A percentile compares a stretch with the other conserved stretches of the same genome.
phyloP scores from a whole-genome alignment of 768 basidiomycete genomes.

The Amanita thiersii region DNA sequence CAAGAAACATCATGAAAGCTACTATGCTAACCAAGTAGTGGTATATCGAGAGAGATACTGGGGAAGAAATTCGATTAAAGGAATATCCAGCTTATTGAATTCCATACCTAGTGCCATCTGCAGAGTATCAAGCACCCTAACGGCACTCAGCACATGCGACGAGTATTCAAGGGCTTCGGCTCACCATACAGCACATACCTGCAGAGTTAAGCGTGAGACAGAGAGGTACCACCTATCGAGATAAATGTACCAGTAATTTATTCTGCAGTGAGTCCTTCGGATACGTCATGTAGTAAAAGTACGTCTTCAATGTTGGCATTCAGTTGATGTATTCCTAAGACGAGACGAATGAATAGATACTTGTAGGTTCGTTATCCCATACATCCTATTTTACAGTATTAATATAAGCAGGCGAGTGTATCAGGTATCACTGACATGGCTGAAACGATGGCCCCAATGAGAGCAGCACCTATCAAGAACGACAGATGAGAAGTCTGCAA shows the following conservation, averaged over 20 bases:
- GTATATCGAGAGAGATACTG: slow-evolving; percentile 27
- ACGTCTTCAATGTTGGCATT: slow-evolving; percentile 17
- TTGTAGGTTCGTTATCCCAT: slow-evolving; percentile 28
- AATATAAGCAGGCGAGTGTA: neutral
- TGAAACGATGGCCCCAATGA: slow-evolving; percentile 24
- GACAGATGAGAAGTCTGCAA: too few relatives aligned
- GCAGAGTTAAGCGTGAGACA: neutral
- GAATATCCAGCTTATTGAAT: neutral
- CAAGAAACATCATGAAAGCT: neutral
- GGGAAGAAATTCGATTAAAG: neutral
- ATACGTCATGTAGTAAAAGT: slow-evolving; percentile 25
- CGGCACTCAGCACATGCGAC: neutral
- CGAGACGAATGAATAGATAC: slow-evolving; percentile 10
- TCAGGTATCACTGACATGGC: slow-evolving; percentile 18
- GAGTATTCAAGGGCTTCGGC: neutral
- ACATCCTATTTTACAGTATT: slow-evolving; percentile 17
- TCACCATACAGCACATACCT: neutral
- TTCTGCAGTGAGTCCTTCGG: slow-evolving; percentile 19
- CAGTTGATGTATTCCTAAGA: neutral
- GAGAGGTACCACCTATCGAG: neutral
- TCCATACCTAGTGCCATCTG: slow-evolving; percentile 22
- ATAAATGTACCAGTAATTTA: slow-evolving; percentile 18
- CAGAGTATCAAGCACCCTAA: slow-evolving; percentile 22
- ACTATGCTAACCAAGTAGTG: slow-evolving; percentile 23
- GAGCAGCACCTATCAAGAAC: slow-evolving; percentile 16